A percentile compares a stretch with the other conserved stretches of the same genome.
Evolutionary conservation across 805 yeast genomes (phyloP).

Genomic region (Dipodascus albidus): DNA sequence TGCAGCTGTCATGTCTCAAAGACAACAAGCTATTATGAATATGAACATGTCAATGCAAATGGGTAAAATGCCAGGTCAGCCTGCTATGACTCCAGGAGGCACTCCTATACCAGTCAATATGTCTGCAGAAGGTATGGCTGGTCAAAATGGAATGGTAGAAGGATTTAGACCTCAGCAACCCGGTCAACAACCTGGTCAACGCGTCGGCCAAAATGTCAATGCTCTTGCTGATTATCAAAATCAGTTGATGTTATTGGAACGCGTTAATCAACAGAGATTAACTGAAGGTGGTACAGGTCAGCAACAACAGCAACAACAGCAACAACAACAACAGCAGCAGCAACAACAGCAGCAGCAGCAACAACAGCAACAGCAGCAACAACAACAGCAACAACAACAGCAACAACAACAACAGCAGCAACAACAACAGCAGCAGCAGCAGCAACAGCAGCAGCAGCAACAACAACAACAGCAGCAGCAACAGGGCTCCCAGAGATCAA

Average conservation of each 20-base stretch:
- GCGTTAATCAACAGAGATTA: slow-evolving; percentile 60
- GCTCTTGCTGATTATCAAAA: slow-evolving; percentile 76
- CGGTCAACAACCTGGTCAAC: slow-evolving; percentile 13
- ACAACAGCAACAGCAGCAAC: slow-evolving; percentile 16
- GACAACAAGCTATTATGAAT: slow-evolving; percentile 13
- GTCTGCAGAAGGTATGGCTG: not conserved
- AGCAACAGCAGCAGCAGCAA: not conserved
- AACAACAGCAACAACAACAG: slow-evolving; percentile 19
- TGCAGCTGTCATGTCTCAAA: slow-evolving; percentile 16
- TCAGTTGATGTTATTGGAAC: slow-evolving; percentile 63
- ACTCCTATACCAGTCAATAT: not conserved
- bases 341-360: slow-evolving; percentile 16
- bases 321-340: slow-evolving; percentile 9
- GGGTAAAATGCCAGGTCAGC: slow-evolving; percentile 2
- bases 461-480: not conserved
- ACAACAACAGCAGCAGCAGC: slow-evolving; percentile 4
- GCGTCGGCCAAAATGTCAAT: slow-evolving; percentile 25
- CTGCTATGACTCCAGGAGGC: slow-evolving; percentile 1
- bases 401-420: not conserved
- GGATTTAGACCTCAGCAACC: not conserved
- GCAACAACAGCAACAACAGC: slow-evolving; percentile 21
- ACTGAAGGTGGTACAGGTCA: slow-evolving; percentile 24
- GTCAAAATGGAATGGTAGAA: slow-evolving; percentile 1
- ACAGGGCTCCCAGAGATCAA: slow-evolving; percentile 37
- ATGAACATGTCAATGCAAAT: slow-evolving; percentile 2